A percentile compares a stretch with the other conserved stretches of the same genome.
Conservation (phyloP, 106 monocot genomes). For the Dioscorea zingiberensis region DNA sequence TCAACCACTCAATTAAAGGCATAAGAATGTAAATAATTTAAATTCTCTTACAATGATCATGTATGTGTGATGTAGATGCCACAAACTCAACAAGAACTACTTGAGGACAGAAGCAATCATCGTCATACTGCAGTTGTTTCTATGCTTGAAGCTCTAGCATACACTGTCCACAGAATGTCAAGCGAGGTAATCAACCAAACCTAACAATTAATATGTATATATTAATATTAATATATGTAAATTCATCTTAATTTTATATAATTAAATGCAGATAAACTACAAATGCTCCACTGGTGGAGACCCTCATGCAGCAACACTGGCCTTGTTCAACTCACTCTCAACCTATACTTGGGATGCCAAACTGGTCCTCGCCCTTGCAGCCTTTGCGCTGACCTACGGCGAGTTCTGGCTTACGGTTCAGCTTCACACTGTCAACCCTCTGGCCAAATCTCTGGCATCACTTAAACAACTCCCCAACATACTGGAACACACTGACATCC, state of each 20-base stretch:
- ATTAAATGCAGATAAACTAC: constrained; percentile 40
- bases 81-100: constrained; percentile 17
- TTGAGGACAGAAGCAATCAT: constrained; percentile 29
- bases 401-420: constrained; percentile 64
- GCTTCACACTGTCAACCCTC: constrained; percentile 58
- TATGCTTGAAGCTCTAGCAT: constrained; percentile 50
- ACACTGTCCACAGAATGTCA: constrained; percentile 62
- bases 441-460: constrained; percentile 46
- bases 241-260: too few species aligned
- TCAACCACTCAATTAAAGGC: too few species aligned
- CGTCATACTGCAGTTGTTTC: constrained; percentile 6
- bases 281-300: constrained; percentile 45
- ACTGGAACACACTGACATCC: constrained; percentile 38
- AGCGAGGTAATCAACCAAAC: constrained; percentile 40
- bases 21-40: too few species aligned
- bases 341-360: constrained; percentile 67
- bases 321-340: constrained; percentile 33
- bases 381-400: constrained; percentile 53
- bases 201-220: neutral
- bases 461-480: constrained; percentile 65
- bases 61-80: constrained; percentile 19
- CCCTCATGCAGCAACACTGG: constrained; percentile 40
- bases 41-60: neutral
- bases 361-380: constrained; percentile 55
- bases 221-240: too few species aligned